Conservation (phyloP, 2,329 filamentous ascomycete genomes). For the Alternaria longipes region DNA sequence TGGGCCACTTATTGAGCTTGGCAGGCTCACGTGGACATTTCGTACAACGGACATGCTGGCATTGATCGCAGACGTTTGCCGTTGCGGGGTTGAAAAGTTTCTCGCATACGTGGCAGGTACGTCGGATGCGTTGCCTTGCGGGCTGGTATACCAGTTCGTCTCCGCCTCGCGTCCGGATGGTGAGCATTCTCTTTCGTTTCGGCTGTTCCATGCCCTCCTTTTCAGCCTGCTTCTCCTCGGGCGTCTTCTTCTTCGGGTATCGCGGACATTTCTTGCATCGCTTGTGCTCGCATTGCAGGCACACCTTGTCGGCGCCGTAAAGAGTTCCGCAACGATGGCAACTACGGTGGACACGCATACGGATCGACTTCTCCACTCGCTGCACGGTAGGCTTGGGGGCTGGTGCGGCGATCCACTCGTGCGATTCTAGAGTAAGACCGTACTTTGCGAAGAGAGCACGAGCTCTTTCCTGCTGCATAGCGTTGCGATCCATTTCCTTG, state of each 20-base stretch:
- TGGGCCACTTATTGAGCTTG: slow-evolving; percentile 74
- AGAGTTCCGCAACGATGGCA: slow-evolving; percentile 83
- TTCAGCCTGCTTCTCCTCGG: slow-evolving; percentile 45
- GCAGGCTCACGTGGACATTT: slow-evolving; percentile 82
- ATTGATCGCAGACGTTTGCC: slow-evolving; percentile 71
- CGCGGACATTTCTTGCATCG: slow-evolving; percentile 84
- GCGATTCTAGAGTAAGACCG: slow-evolving; percentile 53
- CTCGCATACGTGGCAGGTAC: slow-evolving; percentile 79
- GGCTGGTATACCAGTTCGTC: slow-evolving; percentile 76
- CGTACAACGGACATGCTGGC: slow-evolving; percentile 78
- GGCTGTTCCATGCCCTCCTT: slow-evolving; percentile 57
- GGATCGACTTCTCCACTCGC: slow-evolving; percentile 77
- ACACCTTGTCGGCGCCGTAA: slow-evolving; percentile 78
- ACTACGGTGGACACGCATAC: slow-evolving; percentile 78
- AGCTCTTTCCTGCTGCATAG: slow-evolving; percentile 52
- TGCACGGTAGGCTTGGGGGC: slow-evolving; percentile 45
- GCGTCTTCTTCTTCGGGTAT: slow-evolving; percentile 71
- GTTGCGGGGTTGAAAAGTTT: slow-evolving; percentile 63
- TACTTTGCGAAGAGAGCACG: slow-evolving; percentile 55
- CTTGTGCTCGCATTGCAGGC: slow-evolving; percentile 78
- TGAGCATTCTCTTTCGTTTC: slow-evolving; percentile 62
- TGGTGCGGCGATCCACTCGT: slow-evolving; percentile 46
- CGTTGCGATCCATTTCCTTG: slow-evolving; percentile 41
- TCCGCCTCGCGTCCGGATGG: slow-evolving; percentile 70
- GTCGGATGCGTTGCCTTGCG: slow-evolving; percentile 75